A percentile compares a stretch with the other conserved stretches of the same genome.
These are phyloP conservation scores for Microthlaspi erraticum DNA, from an alignment of 345 rosid genomes.

Conservation along the genomic window DNA sequence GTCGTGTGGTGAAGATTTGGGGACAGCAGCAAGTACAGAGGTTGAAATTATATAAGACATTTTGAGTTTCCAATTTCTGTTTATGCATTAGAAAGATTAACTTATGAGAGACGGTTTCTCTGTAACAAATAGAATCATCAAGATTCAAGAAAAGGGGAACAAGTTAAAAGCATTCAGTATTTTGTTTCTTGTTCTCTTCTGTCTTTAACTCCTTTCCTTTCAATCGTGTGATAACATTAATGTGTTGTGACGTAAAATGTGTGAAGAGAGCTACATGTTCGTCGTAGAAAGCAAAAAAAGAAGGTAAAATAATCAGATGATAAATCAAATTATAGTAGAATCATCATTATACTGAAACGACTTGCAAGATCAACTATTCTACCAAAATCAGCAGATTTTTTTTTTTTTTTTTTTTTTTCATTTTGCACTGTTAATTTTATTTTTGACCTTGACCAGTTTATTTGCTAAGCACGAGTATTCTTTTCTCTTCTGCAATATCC, in stretches of 20 bases:
- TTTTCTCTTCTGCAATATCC: too few relatives aligned
- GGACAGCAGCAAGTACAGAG: conserved; percentile 30
- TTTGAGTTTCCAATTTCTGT: conserved; percentile 31
- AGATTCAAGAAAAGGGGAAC: conserved; percentile 29
- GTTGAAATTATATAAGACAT: neutral
- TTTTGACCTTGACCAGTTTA: too few relatives aligned
- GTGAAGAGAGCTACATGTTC: conserved; percentile 22
- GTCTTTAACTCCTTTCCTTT: neutral
- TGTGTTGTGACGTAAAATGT: conserved; percentile 9
- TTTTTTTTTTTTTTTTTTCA: too few relatives aligned
- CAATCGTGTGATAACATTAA: conserved; percentile 20
- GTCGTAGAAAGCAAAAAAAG: conserved; percentile 22
- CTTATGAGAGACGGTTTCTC: conserved; percentile 14
- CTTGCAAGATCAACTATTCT: neutral
- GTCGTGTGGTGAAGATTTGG: conserved; percentile 21
- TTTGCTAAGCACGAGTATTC: too few relatives aligned
- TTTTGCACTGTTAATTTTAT: too few relatives aligned
- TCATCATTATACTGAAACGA: conserved; percentile 27
- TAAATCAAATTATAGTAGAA: conserved; percentile 29
- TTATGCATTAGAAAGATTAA: conserved; percentile 35
- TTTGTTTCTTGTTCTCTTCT: neutral
- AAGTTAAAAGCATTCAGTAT: conserved; percentile 7
- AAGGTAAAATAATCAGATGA: conserved; percentile 25
- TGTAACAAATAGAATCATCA: conserved; percentile 27
- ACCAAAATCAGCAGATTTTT: too few relatives aligned